Evolutionary conservation across 2,329 filamentous ascomycete genomes (phyloP).

Genomic region (Zalaria sp.): DNA sequence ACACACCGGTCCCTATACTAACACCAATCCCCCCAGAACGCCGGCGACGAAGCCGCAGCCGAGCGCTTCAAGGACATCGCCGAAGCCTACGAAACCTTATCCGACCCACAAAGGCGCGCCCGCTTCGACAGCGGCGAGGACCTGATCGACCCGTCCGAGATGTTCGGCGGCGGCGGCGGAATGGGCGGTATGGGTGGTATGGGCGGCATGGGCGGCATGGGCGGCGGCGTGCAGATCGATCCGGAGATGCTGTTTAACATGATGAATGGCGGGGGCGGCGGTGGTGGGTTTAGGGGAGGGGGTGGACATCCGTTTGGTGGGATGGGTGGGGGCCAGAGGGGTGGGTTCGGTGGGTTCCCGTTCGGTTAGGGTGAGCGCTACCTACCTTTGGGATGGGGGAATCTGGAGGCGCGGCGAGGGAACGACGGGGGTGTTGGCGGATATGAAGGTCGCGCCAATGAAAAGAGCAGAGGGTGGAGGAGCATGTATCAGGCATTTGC

Average conservation of each 20-base stretch:
- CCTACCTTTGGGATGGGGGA: too few species aligned
- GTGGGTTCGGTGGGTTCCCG: too few species aligned
- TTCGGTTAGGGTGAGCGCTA: too few species aligned
- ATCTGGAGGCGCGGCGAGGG: too few species aligned
- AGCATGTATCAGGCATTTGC: too few species aligned
- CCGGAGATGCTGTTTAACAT: conserved; percentile 71
- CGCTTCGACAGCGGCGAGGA: conserved; percentile 89
- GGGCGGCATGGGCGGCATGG: conserved; percentile 27
- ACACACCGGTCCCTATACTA: not conserved
- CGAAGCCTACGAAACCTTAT: conserved; percentile 92
- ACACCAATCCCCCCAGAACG: conserved; percentile 42
- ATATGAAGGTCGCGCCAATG: too few species aligned
- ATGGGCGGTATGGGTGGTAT: conserved; percentile 28
- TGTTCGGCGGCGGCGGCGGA: conserved; percentile 55
- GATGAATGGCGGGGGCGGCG: conserved; percentile 51
- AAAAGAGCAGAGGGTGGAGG: too few species aligned
- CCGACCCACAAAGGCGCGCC: conserved; percentile 84
- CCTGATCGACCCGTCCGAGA: conserved; percentile 67
- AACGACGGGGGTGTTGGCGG: too few species aligned
- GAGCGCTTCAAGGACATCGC: conserved; percentile 95
- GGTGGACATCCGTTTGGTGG: conserved; percentile 6
- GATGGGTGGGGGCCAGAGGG: not conserved
- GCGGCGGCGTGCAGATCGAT: conserved; percentile 41
- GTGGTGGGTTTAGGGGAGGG: conserved; percentile 24
- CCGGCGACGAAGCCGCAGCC: conserved; percentile 67